phyloP scores from a whole-genome alignment of 371 early-diverging fungal species.

The Choanephora cucurbitarum region DNA sequence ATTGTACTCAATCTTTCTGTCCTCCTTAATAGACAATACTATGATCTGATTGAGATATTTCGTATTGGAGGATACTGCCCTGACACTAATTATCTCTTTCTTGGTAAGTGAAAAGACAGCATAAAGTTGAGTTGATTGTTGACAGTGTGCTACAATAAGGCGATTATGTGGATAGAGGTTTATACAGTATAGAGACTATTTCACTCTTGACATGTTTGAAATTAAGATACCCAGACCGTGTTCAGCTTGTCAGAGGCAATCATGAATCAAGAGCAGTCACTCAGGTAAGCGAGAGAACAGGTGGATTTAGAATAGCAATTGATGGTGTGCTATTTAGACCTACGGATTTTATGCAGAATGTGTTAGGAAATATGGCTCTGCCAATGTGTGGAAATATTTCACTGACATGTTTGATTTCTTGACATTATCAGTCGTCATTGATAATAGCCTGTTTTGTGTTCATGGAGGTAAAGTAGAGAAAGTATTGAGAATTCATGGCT shows the following conservation, averaged over 20 bases:
- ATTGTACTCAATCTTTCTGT: no score
- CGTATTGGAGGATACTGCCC: constrained; percentile 92
- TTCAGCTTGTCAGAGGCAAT: constrained; percentile 96
- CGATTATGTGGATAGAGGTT: constrained; percentile 98
- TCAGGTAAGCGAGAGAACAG: constrained; percentile 52
- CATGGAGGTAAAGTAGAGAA: constrained; percentile 83
- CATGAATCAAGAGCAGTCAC: constrained; percentile 95
- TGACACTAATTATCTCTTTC: constrained; percentile 92
- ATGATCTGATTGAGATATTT: constrained; percentile 95
- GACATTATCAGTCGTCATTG: constrained; percentile 89
- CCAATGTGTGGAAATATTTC: constrained; percentile 91
- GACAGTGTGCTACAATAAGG: constrained; percentile 47
- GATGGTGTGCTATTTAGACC: constrained; percentile 49
- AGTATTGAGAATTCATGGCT: background rate
- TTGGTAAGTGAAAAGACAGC: constrained; percentile 56
- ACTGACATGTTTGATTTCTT: constrained; percentile 96
- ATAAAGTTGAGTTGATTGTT: background rate
- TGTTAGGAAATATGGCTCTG: constrained; percentile 84
- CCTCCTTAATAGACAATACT: constrained; percentile 78
- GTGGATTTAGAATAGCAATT: no score
- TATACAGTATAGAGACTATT: constrained; percentile 95
- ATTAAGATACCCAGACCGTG: constrained; percentile 88
- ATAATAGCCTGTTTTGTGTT: constrained; percentile 91
- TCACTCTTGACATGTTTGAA: constrained; percentile 88
- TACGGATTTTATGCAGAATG: constrained; percentile 99